phyloP scores from a whole-genome alignment of 495 filamentous ascomycete species.

The Penicillium cosmopolitanum region DNA sequence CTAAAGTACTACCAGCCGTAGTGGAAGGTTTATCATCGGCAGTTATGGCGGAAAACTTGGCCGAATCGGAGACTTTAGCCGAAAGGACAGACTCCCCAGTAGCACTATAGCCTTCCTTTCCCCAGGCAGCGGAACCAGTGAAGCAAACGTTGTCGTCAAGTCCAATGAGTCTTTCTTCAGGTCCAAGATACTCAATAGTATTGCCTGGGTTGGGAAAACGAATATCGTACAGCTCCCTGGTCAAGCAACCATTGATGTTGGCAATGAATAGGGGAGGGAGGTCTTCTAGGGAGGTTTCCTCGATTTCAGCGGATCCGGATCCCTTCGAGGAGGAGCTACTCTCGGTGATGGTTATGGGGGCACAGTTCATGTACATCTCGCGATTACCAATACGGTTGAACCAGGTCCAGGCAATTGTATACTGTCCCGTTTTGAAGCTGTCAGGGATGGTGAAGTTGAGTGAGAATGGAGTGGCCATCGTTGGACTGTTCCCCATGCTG shows the following conservation, averaged over 20 bases:
- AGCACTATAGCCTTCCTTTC: no score
- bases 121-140: no score
- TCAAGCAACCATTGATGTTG: slow-evolving; percentile 68
- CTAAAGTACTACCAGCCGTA: no score
- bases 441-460: slow-evolving; percentile 50
- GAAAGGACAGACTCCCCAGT: no score
- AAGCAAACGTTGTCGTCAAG: not conserved
- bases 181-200: slow-evolving; percentile 46
- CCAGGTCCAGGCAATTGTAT: slow-evolving; percentile 83
- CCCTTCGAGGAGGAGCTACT: slow-evolving; percentile 27
- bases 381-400: slow-evolving; percentile 82
- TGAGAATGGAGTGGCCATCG: slow-evolving; percentile 15
- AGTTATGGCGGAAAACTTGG: no score
- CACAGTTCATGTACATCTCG: slow-evolving; percentile 95
- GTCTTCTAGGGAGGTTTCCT: slow-evolving; percentile 34
- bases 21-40: no score
- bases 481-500: slow-evolving; percentile 12
- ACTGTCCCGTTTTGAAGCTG: slow-evolving; percentile 45
- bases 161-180: not conserved
- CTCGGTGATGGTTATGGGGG: slow-evolving; percentile 57
- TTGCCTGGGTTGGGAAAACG: slow-evolving; percentile 72
- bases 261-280: slow-evolving; percentile 77
- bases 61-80: no score
- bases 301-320: slow-evolving; percentile 1
- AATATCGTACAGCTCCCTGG: slow-evolving; percentile 54